Conservation (phyloP, 2,329 filamentous ascomycete species). For the Chaetomium globosum region DNA sequence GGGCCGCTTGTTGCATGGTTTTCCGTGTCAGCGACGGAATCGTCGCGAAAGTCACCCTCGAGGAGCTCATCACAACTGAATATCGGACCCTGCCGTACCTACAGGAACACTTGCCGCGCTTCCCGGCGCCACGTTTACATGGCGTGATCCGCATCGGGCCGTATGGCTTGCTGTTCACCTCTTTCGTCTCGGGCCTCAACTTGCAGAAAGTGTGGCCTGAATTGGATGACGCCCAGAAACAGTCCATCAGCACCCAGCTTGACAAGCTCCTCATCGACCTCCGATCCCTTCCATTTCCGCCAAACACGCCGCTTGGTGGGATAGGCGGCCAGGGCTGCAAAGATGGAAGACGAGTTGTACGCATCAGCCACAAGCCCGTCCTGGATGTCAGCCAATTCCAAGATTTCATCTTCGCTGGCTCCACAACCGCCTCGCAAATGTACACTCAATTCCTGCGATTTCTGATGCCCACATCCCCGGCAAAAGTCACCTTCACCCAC, state of each 20-base stretch:
- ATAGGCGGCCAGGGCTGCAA: conserved; percentile 12
- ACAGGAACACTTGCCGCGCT: conserved; percentile 15
- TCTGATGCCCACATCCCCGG: conserved; percentile 6
- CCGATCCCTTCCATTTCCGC: conserved; percentile 9
- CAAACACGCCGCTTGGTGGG: conserved; percentile 13
- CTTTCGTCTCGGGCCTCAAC: conserved; percentile 9
- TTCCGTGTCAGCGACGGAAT: conserved; percentile 7
- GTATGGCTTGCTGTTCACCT: conserved; percentile 10
- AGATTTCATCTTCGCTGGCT: conserved; percentile 20
- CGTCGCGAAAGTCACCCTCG: conserved; percentile 12
- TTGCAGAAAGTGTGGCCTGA: conserved; percentile 14
- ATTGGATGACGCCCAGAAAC: conserved; percentile 2
- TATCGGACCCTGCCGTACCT: conserved; percentile 11
- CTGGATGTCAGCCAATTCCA: conserved; percentile 1
- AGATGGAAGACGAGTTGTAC: conserved; percentile 13
- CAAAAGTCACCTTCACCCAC: conserved; percentile 17
- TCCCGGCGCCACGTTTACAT: conserved; percentile 6
- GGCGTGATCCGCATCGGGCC: conserved; percentile 11
- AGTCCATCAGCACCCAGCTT: conserved; percentile 11
- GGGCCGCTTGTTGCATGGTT: conserved; percentile 12
- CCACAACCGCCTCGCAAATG: conserved; percentile 13
- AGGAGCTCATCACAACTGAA: conserved; percentile 15
- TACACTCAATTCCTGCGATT: conserved; percentile 18
- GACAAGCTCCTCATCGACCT: conserved; percentile 9
- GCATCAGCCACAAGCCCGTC: conserved; percentile 13